These are phyloP conservation scores for Salvia splendens DNA, from an alignment of 257 asterid genomes.

Conservation along the genomic window DNA sequence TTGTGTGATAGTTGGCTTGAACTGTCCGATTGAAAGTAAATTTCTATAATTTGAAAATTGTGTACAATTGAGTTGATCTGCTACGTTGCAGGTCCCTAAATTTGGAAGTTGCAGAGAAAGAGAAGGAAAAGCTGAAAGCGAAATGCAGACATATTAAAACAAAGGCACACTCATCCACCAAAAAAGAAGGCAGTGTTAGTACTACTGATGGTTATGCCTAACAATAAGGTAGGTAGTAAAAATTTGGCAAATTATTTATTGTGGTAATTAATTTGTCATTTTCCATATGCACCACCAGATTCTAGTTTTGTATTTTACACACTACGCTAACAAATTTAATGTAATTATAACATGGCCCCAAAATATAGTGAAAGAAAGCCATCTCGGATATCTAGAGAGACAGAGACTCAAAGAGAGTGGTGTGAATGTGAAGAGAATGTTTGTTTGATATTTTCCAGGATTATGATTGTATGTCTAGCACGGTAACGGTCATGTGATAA, in stretches of 20 bases:
- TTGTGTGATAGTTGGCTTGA: neutral
- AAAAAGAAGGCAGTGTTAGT: slow-evolving; percentile 1
- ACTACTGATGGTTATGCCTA: neutral
- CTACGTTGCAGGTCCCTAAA: slow-evolving; percentile 25
- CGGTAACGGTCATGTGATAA: no score
- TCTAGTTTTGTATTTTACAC: neutral
- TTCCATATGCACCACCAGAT: neutral
- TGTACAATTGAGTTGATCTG: neutral
- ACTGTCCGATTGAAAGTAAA: neutral
- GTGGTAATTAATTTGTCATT: neutral
- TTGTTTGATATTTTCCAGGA: no score
- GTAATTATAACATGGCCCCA: neutral
- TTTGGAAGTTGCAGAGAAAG: slow-evolving; percentile 35
- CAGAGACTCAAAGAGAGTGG: no score
- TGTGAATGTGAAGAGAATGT: no score
- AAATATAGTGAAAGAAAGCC: neutral
- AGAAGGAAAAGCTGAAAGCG: slow-evolving; percentile 24
- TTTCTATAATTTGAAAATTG: neutral
- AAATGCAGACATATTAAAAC: slow-evolving; percentile 36
- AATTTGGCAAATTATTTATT: neutral
- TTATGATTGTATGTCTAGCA: no score
- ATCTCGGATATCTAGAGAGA: neutral
- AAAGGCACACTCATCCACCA: slow-evolving; percentile 26
- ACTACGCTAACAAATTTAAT: neutral
- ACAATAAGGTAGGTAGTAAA: neutral